phyloP scores from a whole-genome alignment of 2,329 filamentous ascomycete genomes.

The Simplicillium sp. region DNA sequence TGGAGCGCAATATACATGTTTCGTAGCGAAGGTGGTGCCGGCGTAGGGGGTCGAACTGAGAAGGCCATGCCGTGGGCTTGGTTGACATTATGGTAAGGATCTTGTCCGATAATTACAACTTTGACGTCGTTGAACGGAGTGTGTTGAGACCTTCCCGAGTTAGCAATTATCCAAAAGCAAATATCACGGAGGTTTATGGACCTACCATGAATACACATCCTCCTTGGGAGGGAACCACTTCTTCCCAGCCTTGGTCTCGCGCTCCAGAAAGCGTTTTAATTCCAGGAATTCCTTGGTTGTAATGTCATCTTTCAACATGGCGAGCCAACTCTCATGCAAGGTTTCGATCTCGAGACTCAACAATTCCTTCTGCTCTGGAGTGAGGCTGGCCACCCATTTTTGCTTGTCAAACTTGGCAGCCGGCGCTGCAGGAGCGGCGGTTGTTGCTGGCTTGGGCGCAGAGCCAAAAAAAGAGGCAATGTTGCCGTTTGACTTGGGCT shows the following conservation, averaged over 20 bases:
- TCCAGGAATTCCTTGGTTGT: constrained; percentile 70
- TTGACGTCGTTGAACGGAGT: constrained; percentile 85
- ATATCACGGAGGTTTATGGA: not conserved
- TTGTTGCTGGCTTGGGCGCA: constrained; percentile 41
- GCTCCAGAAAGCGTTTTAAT: constrained; percentile 77
- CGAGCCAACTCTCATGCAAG: constrained; percentile 84
- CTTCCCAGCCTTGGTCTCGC: constrained; percentile 62
- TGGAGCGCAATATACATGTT: constrained; percentile 90
- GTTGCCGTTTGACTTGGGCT: constrained; percentile 62
- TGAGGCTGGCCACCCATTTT: constrained; percentile 77
- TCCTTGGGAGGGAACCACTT: constrained; percentile 80
- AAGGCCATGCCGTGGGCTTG: constrained; percentile 96
- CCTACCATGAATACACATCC: constrained; percentile 91
- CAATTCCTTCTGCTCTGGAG: constrained; percentile 70
- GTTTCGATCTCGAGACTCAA: constrained; percentile 88
- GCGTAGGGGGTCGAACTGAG: constrained; percentile 82
- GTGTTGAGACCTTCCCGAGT: constrained; percentile 71
- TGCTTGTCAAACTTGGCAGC: constrained; percentile 70
- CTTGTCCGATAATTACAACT: constrained; percentile 88
- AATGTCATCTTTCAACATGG: constrained; percentile 79
- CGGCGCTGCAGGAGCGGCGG: constrained; percentile 18
- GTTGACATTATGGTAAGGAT: constrained; percentile 92
- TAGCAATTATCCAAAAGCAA: constrained; percentile 8
- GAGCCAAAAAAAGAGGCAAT: constrained; percentile 85
- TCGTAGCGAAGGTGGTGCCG: constrained; percentile 77